Conservation (phyloP, 2,329 filamentous ascomycete genomes). For the Orbilia oligospora region DNA sequence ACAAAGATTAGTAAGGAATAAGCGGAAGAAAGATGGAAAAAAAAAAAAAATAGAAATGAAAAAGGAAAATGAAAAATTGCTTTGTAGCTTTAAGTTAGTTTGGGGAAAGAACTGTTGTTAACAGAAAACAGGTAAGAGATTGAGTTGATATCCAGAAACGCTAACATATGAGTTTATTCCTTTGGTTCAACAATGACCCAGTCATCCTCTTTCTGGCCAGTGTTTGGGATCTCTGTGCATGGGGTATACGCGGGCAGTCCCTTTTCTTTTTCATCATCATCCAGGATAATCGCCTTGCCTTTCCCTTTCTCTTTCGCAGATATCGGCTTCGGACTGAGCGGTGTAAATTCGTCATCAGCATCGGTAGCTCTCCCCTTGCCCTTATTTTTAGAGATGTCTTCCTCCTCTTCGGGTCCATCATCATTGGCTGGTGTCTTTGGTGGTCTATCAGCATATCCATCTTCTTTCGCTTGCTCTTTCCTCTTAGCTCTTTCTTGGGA, state of each 20-base stretch:
- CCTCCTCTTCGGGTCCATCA: constrained; percentile 8
- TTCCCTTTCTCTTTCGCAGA: constrained; percentile 50
- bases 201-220: constrained; percentile 28
- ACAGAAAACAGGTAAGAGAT: not conserved
- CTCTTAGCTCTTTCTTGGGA: constrained; percentile 13
- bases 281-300: constrained; percentile 49
- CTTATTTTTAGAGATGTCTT: constrained; percentile 10
- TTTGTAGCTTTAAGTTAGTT: not conserved
- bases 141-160: not conserved
- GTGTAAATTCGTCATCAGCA: constrained; percentile 3
- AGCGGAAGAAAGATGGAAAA: not conserved
- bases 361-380: constrained; percentile 39
- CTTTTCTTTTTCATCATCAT: constrained; percentile 22
- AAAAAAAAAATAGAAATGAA: not conserved
- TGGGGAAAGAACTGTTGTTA: not conserved
- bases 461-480: not conserved
- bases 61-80: not conserved
- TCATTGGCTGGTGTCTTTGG: constrained; percentile 19
- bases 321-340: constrained; percentile 51
- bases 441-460: constrained; percentile 13
- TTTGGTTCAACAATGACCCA: constrained; percentile 53
- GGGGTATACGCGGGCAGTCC: constrained; percentile 41
- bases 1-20: not conserved
- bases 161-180: constrained; percentile 15
- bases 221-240: constrained; percentile 20